phyloP scores from a whole-genome alignment of 495 filamentous ascomycete species.

The Terfezia boudieri region DNA sequence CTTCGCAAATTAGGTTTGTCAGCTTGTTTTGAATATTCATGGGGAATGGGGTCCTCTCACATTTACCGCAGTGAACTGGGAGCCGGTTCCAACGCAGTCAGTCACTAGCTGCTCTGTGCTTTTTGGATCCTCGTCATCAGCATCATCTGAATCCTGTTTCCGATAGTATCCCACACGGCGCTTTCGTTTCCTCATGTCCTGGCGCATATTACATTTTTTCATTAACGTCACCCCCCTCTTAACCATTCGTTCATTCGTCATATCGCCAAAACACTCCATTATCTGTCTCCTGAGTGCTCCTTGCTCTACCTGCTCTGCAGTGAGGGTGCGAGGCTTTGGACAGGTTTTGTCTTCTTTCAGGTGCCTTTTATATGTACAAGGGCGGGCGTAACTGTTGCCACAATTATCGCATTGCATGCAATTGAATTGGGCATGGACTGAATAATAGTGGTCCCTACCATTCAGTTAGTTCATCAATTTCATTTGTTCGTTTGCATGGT shows the following conservation, averaged over 20 bases:
- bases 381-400: not conserved
- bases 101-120: too few species aligned
- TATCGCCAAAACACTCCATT: not conserved
- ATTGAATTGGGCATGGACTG: not conserved
- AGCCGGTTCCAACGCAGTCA: too few species aligned
- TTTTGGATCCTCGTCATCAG: too few species aligned
- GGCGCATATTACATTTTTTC: not conserved
- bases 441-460: not conserved
- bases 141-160: too few species aligned
- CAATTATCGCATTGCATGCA: not conserved
- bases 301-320: not conserved
- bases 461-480: too few species aligned
- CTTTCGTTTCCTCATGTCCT: not conserved
- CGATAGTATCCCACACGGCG: not conserved
- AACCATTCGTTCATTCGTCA: not conserved
- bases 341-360: not conserved
- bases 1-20: too few species aligned
- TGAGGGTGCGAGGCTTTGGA: not conserved
- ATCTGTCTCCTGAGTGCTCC: not conserved
- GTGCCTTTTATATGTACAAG: not conserved
- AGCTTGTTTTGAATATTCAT: too few species aligned
- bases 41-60: too few species aligned
- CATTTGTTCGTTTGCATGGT: too few species aligned
- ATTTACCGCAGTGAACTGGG: too few species aligned
- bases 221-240: not conserved